Evolutionary conservation across 106 monocot genomes (phyloP), one percentile per base, ranked within the genome.

Genomic region (Amphibolis antarctica): DNA sequence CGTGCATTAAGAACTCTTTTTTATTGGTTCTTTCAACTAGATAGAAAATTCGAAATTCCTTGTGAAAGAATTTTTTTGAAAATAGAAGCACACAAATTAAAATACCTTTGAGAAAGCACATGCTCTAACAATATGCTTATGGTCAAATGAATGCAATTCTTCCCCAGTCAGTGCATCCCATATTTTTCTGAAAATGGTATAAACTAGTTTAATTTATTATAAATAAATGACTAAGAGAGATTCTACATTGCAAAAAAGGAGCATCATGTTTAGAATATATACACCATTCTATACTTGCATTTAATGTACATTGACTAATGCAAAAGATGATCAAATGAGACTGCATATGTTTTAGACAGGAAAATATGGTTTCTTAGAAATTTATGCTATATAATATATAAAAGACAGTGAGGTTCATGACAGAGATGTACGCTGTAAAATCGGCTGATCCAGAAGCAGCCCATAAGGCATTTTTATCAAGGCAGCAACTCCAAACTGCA

Each of bases 81-180:
- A 20, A 13, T 13, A 12, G 29, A 60, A 60, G n/a, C 17, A 4
- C 14, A 60, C 3, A 13, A 53, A 10, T 0, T 55, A 50, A 55
- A 28, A 10, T 78, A 91, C 91, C 91, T 86, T 86, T 43, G 91
- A 91, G 61, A 86, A 86, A 53, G 86, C 80, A 71, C 91, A 91
- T n/a, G 86, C 81, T 31, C 86, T 80, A 28, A 91, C 91, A 64
- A 91, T 91, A 53, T 91, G 86, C 52, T 91, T 91, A 69, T 91
- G 91, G 49, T 86, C 91, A 72, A 91, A 91, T 3, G 91, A 86
- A 76, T 86, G 82, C 43, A 83, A 50, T 60, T 77, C 81, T 29
- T 83, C 83, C 29, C 91, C 91, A 45, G 76, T 79, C 65, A 86
- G 71, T 9, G 91, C 91, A 79, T 91, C 86, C 91, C 91, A 91